Evolutionary conservation across 148 eudicot genomes (phyloP), one percentile per base, ranked within the genome.

Genomic region (Chenopodium formosanum): DNA sequence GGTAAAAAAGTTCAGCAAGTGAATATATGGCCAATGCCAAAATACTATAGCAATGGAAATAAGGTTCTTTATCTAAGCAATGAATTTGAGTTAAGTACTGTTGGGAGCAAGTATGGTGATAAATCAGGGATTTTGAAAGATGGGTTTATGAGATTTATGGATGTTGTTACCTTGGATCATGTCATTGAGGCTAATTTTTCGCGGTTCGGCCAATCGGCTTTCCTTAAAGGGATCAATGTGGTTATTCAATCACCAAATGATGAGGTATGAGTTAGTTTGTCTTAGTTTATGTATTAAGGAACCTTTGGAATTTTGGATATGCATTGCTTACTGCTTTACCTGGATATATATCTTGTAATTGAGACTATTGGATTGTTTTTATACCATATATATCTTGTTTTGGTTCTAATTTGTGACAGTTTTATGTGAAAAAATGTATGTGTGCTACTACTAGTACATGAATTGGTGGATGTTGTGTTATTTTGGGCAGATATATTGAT

Each of bases 11-110:
- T 69, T 25, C 84, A 90, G 58, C 79, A 82, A 69, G 84, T 94
- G 75, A 88, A 90, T 23, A 88, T 94, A 90, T 94, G 98, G 98
- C 98, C 98, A 76, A 90, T 94, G 95, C 98, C 98, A 10, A 76
- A 83, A 62, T 84, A 86, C 69, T 87, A 81, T 70, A 88, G 76
- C 40, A 31, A 89, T 82, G 97, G 97, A 78, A 23, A 87, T 74
- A 79, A 80, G 52, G 82, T 56, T 64, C 81, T 90, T 22, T 86
- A 79, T 85, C 12, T 94, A 31, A 82, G 88, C 47, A 83, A 81
- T 81, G 90, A 89, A 62, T 89, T 94, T 81, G 85, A 86, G 86
- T 79, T 94, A 40, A 91, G 34, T n/a, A 87, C 87, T 64, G 79
- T 79, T 65, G 89, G 91, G 77, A 93, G 90, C 82, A 91, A 93